These are phyloP conservation scores for Carpinus viminea DNA, from an alignment of 306 rosid species.

Conservation along the genomic window DNA sequence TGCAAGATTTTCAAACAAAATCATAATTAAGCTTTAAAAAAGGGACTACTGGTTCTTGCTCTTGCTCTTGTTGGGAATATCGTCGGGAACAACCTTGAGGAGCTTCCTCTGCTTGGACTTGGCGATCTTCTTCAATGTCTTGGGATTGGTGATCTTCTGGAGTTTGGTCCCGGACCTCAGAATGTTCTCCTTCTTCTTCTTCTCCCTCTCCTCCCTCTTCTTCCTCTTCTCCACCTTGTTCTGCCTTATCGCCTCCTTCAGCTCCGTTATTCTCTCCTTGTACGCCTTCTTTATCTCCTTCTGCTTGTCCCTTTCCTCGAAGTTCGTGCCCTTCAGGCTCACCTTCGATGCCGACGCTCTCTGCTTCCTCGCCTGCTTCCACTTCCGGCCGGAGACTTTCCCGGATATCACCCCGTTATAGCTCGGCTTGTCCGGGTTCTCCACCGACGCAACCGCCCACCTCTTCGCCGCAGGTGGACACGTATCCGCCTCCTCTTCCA, in stretches of 20 bases:
- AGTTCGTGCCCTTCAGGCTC: conserved; percentile 57
- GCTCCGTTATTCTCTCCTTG: conserved; percentile 64
- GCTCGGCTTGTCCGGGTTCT: conserved; percentile 73
- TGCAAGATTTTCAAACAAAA: neutral
- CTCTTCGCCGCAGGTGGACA: neutral
- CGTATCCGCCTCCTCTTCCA: neutral
- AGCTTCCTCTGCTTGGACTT: conserved; percentile 75
- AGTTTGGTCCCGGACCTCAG: conserved; percentile 74
- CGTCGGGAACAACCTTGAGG: conserved; percentile 76
- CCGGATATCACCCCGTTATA: conserved; percentile 93
- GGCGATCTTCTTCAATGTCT: conserved; percentile 76
- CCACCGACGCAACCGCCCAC: conserved; percentile 43
- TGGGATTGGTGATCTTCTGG: conserved; percentile 81
- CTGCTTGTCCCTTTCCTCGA: conserved; percentile 68
- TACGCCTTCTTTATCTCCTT: conserved; percentile 78
- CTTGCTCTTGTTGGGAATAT: conserved; percentile 32
- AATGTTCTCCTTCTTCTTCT: conserved; percentile 88
- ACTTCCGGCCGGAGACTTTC: conserved; percentile 73
- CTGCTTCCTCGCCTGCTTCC: conserved; percentile 74
- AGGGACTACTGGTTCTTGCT: neutral
- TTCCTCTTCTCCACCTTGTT: conserved; percentile 82
- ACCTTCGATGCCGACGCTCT: conserved; percentile 66
- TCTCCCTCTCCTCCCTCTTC: conserved; percentile 84
- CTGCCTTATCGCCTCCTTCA: conserved; percentile 72
- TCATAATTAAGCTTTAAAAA: too few relatives aligned